Conservation (phyloP, 805 yeast species). For the Metschnikowia peoriensis region DNA sequence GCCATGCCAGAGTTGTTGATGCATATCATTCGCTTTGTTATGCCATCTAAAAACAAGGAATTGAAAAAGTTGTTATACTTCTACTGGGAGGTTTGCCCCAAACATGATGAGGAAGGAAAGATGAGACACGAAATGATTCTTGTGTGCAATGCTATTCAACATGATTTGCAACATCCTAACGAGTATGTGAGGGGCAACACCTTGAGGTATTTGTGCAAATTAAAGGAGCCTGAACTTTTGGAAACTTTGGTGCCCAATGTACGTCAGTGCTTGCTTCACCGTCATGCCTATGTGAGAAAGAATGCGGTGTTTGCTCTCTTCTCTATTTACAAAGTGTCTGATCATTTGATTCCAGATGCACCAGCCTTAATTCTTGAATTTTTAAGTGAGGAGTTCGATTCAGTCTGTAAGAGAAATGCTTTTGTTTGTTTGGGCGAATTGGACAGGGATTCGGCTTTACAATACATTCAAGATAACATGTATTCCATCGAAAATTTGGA, state of each 20-base stretch:
- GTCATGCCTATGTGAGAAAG: conserved; percentile 97
- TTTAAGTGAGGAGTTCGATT: conserved; percentile 79
- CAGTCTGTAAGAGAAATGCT: conserved; percentile 94
- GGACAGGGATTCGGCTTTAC: conserved; percentile 81
- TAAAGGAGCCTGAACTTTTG: conserved; percentile 88
- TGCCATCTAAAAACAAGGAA: conserved; percentile 92
- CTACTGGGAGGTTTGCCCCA: conserved; percentile 98
- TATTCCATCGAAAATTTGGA: conserved; percentile 63
- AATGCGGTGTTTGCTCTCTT: conserved; percentile 91
- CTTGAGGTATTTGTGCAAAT: conserved; percentile 82
- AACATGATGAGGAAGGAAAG: conserved; percentile 81
- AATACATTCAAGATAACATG: conserved; percentile 72
- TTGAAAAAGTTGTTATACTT: conserved; percentile 89
- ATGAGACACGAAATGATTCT: conserved; percentile 98
- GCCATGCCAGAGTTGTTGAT: conserved; percentile 88
- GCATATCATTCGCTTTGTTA: conserved; percentile 95
- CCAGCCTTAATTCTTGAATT: conserved; percentile 74
- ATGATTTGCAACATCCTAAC: conserved; percentile 96
- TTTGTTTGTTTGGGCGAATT: conserved; percentile 82
- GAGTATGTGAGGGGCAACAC: conserved; percentile 96
- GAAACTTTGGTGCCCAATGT: conserved; percentile 95
- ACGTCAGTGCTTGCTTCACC: conserved; percentile 86
- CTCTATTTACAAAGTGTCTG: conserved; percentile 78
- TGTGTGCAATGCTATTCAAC: conserved; percentile 96
- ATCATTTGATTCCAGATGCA: conserved; percentile 93